phyloP scores from a whole-genome alignment of 495 filamentous ascomycete genomes.

The Rhizodiscina lignyota region DNA sequence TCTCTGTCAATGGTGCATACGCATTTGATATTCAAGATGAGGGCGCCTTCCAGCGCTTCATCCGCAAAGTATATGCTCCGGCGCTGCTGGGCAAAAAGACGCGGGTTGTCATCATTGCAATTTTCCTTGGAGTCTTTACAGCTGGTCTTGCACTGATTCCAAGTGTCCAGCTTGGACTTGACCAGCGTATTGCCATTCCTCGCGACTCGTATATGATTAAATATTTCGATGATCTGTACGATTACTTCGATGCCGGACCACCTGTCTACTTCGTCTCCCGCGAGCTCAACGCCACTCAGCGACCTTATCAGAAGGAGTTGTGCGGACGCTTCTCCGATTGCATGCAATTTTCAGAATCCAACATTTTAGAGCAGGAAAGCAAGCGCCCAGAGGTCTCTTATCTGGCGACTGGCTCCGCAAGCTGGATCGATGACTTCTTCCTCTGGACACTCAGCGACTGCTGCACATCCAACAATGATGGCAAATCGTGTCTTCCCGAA shows the following conservation, averaged over 20 bases:
- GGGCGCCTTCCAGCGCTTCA: slow-evolving; percentile 63
- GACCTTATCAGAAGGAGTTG: slow-evolving; percentile 61
- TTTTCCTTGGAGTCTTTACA: slow-evolving; percentile 80
- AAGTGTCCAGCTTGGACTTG: slow-evolving; percentile 68
- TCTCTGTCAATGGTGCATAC: slow-evolving; percentile 31
- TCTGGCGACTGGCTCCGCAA: slow-evolving; percentile 79
- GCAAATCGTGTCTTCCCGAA: slow-evolving; percentile 60
- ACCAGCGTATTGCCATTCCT: slow-evolving; percentile 87
- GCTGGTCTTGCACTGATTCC: slow-evolving; percentile 72
- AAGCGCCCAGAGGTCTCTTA: slow-evolving; percentile 83
- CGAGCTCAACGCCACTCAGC: slow-evolving; percentile 57
- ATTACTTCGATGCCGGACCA: slow-evolving; percentile 79
- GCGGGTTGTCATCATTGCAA: slow-evolving; percentile 54
- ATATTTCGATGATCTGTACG: slow-evolving; percentile 90
- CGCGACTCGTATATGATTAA: slow-evolving; percentile 82
- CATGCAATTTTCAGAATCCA: slow-evolving; percentile 64
- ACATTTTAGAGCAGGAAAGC: slow-evolving; percentile 79
- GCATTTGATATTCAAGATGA: slow-evolving; percentile 60
- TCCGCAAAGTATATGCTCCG: slow-evolving; percentile 78
- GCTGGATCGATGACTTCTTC: slow-evolving; percentile 94
- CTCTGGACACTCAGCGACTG: slow-evolving; percentile 83
- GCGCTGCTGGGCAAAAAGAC: slow-evolving; percentile 58
- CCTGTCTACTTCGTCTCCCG: slow-evolving; percentile 92
- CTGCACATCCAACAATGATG: slow-evolving; percentile 54
- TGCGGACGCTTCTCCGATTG: slow-evolving; percentile 88